A percentile compares a stretch with the other conserved stretches of the same genome.
These are phyloP conservation scores for Ampelomyces quisqualis DNA, from an alignment of 2,329 filamentous ascomycete genomes.

Conservation along the genomic window DNA sequence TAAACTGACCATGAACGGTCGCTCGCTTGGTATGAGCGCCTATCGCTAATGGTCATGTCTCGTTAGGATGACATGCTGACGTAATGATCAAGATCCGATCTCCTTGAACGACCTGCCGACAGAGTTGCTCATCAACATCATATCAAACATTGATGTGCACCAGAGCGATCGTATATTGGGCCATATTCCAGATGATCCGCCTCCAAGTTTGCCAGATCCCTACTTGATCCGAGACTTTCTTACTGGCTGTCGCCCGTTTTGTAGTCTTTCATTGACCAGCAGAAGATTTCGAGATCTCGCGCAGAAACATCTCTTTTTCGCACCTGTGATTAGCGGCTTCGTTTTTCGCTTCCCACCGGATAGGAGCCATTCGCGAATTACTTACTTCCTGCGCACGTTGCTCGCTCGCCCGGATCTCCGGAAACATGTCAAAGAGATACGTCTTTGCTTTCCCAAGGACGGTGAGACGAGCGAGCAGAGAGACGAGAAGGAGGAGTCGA, in stretches of 20 bases:
- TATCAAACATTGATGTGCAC: slow-evolving; percentile 12
- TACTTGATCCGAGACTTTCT: slow-evolving; percentile 11
- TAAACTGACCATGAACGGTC: background rate
- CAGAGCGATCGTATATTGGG: slow-evolving; percentile 10
- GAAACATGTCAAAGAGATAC: slow-evolving; percentile 11
- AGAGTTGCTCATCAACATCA: slow-evolving; percentile 15
- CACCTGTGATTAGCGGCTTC: slow-evolving; percentile 5
- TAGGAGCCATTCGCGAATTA: background rate
- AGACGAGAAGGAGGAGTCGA: background rate
- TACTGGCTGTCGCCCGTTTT: slow-evolving; percentile 1
- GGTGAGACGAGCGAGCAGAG: background rate
- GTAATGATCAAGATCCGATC: background rate
- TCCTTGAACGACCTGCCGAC: slow-evolving; percentile 8
- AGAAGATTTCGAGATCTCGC: slow-evolving; percentile 10
- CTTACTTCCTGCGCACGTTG: slow-evolving; percentile 5
- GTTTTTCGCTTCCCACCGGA: background rate
- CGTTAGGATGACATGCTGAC: background rate
- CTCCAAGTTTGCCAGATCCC: slow-evolving; percentile 4
- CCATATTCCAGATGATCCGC: slow-evolving; percentile 15
- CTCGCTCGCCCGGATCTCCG: slow-evolving; percentile 5
- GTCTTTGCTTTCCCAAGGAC: slow-evolving; percentile 5
- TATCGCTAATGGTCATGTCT: background rate
- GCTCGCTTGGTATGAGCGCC: background rate
- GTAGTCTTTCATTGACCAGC: slow-evolving; percentile 16
- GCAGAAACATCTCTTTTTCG: slow-evolving; percentile 7